Base-by-base conservation (phyloP, 2,329 filamentous ascomycete species). In the Raffaelea albimanens region DNA sequence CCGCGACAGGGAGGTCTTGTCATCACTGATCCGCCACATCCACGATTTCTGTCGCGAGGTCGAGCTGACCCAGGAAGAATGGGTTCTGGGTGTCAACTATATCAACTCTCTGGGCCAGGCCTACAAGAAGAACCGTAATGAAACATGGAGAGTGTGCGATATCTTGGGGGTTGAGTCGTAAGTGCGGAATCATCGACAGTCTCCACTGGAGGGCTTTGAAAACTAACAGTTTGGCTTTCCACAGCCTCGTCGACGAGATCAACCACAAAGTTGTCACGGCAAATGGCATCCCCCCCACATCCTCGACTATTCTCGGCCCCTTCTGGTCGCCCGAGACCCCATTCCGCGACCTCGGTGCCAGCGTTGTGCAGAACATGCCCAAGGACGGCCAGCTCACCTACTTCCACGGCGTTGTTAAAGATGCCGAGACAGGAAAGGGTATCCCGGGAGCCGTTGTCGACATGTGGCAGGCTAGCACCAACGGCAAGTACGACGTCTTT, bases 31-130 rank as follows among this genome's bases (percentile, higher is more conserved):
- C 60, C 72, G 71, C 48, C 86, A 91, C 67, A 71, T 91, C 48
- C 87, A 93, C 66, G 85, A 88, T 65, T 91, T 91, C 63, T 80
- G 82, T 36, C 81, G 85, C 43, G 86, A 93, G 63, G 80, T 86
- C 52, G 78, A 89, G 61, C 77, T 93, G 49, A 90, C 84, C 8
- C 73, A 79, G n/a, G 83, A 85, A 48, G 87, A 93, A 68, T 90
- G 85, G 86, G 76, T 85, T 67, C 68, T 75, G 9, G 87, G 81
- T 42, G 67, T 67, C 22, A 55, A 61, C 49, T 62, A 59, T 62
- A 69, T 87, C 66, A 86, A 86, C 69, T 72, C 74, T 56, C 77
- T 84, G 44, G 85, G 85, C 53, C 76, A 84, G 67, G 82, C 84
- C 67, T 83, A 76, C 61, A 73, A 76, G 48, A 72, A 78, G 54